Conservation (phyloP, 345 rosid genomes). For the Adansonia digitata region DNA sequence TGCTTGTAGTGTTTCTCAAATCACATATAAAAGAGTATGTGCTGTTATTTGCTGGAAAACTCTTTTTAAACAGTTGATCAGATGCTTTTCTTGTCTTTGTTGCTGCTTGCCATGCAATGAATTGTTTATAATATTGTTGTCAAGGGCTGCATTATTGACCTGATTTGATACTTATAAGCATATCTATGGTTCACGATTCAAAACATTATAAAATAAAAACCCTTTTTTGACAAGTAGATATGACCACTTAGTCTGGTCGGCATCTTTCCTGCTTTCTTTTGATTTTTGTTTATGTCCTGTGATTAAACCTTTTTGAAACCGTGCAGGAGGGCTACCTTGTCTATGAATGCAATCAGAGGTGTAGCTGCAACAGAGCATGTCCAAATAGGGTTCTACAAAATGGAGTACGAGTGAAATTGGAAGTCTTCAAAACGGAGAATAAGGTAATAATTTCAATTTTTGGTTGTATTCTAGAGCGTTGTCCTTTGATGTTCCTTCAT, state of each 20-base stretch:
- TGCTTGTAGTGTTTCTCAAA: background rate
- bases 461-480: slow-evolving; percentile 1
- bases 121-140: background rate
- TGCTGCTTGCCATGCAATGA: background rate
- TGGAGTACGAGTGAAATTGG: slow-evolving; percentile 63
- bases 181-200: background rate
- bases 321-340: slow-evolving; percentile 96
- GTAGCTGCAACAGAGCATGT: slow-evolving; percentile 72
- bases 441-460: slow-evolving; percentile 48
- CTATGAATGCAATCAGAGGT: slow-evolving; percentile 83
- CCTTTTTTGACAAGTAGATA: background rate
- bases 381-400: slow-evolving; percentile 86
- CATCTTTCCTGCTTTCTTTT: background rate
- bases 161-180: slow-evolving; percentile 2
- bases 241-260: background rate
- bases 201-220: background rate
- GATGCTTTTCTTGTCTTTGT: background rate
- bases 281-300: background rate
- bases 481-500: slow-evolving; percentile 1
- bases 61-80: background rate
- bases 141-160: background rate
- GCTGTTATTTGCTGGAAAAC: background rate
- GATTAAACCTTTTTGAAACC: slow-evolving; percentile 13
- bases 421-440: slow-evolving; percentile 72
- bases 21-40: background rate